Conservation (phyloP, 1,284 basidiomycete species). For the Pseudozyma thailandica region DNA sequence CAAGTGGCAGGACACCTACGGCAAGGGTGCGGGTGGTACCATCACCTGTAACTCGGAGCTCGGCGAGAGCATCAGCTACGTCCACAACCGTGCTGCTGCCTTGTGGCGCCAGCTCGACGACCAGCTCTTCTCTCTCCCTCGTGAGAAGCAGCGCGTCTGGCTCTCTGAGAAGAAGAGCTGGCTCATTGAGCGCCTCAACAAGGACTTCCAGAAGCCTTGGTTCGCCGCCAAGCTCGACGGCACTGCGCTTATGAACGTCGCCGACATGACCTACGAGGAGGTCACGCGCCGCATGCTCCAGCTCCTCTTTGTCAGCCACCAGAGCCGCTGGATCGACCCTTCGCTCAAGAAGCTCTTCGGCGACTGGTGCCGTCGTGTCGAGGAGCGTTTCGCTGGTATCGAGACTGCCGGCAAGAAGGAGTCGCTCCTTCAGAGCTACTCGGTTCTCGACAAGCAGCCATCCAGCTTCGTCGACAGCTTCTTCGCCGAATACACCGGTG, state of each 20-base stretch:
- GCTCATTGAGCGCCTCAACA: slow-evolving; percentile 90
- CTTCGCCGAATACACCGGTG: slow-evolving; percentile 83
- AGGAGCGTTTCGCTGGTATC: slow-evolving; percentile 78
- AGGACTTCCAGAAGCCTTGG: slow-evolving; percentile 84
- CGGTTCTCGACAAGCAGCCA: slow-evolving; percentile 81
- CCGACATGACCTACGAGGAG: slow-evolving; percentile 99
- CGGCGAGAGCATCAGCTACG: slow-evolving; percentile 97
- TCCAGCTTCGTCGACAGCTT: slow-evolving; percentile 81
- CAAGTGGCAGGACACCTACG: slow-evolving; percentile 94
- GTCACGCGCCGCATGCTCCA: slow-evolving; percentile 88
- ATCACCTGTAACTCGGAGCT: slow-evolving; percentile 97
- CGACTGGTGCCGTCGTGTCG: slow-evolving; percentile 90
- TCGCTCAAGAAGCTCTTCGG: slow-evolving; percentile 94
- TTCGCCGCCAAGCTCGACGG: slow-evolving; percentile 70
- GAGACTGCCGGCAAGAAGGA: slow-evolving; percentile 55
- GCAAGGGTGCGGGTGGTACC: slow-evolving; percentile 87
- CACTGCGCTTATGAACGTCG: slow-evolving; percentile 79
- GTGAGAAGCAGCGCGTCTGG: slow-evolving; percentile 93
- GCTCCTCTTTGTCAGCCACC: slow-evolving; percentile 90
- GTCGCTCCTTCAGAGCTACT: slow-evolving; percentile 77
- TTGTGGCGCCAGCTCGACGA: slow-evolving; percentile 99
- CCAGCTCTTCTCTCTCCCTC: slow-evolving; percentile 84
- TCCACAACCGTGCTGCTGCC: slow-evolving; percentile 87
- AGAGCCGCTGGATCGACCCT: slow-evolving; percentile 91
- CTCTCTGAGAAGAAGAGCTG: slow-evolving; percentile 86